Percentiles rank a stretch among this genome's conserved stretches.
phyloP scores from a whole-genome alignment of 1,284 basidiomycete genomes.

The Ganoderma lucidum region DNA sequence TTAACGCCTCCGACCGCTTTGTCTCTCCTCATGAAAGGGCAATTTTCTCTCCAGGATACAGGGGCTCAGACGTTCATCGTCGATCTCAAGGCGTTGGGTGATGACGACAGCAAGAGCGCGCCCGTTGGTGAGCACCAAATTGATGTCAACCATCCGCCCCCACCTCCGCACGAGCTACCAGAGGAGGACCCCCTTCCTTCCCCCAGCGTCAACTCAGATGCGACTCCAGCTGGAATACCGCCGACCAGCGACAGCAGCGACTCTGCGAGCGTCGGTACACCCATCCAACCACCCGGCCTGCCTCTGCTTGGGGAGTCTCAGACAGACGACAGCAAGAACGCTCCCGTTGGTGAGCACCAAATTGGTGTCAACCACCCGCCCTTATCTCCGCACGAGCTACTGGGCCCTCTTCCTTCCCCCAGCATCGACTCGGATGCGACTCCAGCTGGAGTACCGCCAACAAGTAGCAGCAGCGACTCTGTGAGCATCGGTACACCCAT shows the following conservation, averaged over 20 bases:
- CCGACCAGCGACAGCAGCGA: no score
- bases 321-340: not conserved
- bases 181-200: not conserved
- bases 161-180: not conserved
- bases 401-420: not conserved
- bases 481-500: no score
- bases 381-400: not conserved
- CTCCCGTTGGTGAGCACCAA: not conserved
- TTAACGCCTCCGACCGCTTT: not conserved
- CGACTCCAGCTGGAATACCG: not conserved
- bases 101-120: not conserved
- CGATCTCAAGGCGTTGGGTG: conserved; percentile 27
- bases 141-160: not conserved
- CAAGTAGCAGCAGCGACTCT: no score
- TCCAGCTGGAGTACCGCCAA: no score
- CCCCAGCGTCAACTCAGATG: not conserved
- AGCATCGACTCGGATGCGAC: not conserved
- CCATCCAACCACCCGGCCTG: no score
- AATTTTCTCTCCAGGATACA: conserved; percentile 6
- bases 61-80: conserved; percentile 30
- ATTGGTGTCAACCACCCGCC: not conserved
- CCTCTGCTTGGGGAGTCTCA: no score
- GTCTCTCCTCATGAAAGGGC: not conserved
- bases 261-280: no score
- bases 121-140: not conserved